Evolutionary conservation across 73 alveolate genomes (phyloP).

Genomic region (Paramecium caudatum): DNA sequence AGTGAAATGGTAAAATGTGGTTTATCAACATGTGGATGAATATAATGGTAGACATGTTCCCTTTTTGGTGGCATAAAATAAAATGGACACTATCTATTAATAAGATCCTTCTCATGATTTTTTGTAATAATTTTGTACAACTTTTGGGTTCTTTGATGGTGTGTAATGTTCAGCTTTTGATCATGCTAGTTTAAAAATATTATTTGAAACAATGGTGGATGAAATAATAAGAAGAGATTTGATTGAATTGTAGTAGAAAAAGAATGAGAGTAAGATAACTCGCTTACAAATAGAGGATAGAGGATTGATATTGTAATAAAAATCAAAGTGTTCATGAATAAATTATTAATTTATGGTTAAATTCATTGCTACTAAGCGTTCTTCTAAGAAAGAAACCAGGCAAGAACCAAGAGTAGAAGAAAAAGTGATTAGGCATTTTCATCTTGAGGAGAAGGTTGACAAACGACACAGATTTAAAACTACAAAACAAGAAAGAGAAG

Average conservation of each 20-base stretch:
- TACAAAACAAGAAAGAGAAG: constrained; percentile 37
- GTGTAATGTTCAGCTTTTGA: neutral
- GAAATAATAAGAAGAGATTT: constrained; percentile 61
- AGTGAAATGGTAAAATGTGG: constrained; percentile 17
- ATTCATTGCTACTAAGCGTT: constrained; percentile 53
- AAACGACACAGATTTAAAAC: constrained; percentile 62
- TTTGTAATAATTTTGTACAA: constrained; percentile 17
- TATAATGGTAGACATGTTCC: constrained; percentile 58
- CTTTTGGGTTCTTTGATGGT: constrained; percentile 32
- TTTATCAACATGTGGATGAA: constrained; percentile 15
- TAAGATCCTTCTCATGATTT: neutral
- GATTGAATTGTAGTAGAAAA: neutral
- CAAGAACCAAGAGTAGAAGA: constrained; percentile 25
- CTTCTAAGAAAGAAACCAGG: constrained; percentile 15
- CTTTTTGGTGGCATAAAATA: constrained; percentile 7
- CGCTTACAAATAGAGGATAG: constrained; percentile 11
- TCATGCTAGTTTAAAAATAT: neutral
- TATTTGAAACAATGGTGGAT: constrained; percentile 47
- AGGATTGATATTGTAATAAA: constrained; percentile 1
- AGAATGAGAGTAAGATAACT: constrained; percentile 2
- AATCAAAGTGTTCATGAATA: constrained; percentile 28
- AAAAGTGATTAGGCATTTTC: constrained; percentile 41
- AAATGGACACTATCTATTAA: neutral
- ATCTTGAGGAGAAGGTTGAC: constrained; percentile 57
- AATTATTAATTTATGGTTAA: neutral